Evolutionary conservation across 305 asterid species (phyloP), one percentile per base, ranked within the genome.

Genomic region (Rubia balearica): DNA sequence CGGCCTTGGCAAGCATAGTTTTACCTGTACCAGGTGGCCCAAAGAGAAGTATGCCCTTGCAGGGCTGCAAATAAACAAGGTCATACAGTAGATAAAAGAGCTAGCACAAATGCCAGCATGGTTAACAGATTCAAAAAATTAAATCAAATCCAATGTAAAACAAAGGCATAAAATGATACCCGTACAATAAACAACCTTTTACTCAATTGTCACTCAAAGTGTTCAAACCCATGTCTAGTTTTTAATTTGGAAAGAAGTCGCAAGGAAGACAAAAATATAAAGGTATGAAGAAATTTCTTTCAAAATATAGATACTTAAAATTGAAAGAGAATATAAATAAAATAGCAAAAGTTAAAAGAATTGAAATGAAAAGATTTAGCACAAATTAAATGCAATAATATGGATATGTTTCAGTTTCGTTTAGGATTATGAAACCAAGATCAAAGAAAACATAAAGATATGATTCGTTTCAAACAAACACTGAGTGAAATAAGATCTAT

Each of bases 11-110:
- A 42, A 83, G 85, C 88, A 84, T 84, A 33, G 85, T 84, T 74
- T 84, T 84, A 55, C 88, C 88, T 5, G 88, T 83, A 71, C 88
- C 88, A 56, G 88, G 88, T 61, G 88, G 85, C 3, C 88, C 88
- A 71, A 84, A 84, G 33, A 84, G 88, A 75, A 84, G 72, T 65
- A 84, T 84, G 46, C 88, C 88, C 69, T 84, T 84, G 80, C 88
- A 84, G 59, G 88, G 88, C 88, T 84, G 81, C 59, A 69, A 62
- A 62, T 51, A 43, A 61, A 73, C 38, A 13, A 56, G 46, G 21
- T 9, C 33, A 62, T 11, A 43, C 17, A 40, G 45, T 21, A 36
- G 30, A 17, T 45, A 67, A 30, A 30, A 33, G 48, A 49, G 40
- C 30, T 6, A 68, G 59, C 33, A 68, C 62, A 33, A 14, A 49